phyloP scores from a whole-genome alignment of 805 yeast genomes.

The Vanderwaltozyma polyspora region DNA sequence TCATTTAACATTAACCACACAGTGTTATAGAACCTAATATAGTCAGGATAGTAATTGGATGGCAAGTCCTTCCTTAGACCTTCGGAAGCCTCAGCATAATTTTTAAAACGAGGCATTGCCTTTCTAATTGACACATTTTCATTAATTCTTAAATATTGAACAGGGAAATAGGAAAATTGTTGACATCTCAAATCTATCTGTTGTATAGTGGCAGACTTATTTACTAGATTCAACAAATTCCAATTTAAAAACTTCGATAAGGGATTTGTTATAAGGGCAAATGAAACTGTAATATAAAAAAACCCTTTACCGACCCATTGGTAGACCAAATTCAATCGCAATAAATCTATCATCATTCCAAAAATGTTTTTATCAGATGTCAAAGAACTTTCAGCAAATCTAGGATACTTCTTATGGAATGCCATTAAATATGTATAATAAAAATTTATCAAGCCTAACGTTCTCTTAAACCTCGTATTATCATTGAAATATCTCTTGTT shows the following conservation, averaged over 20 bases:
- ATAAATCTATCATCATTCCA: neutral
- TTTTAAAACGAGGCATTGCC: slow-evolving; percentile 10
- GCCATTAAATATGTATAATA: slow-evolving; percentile 14
- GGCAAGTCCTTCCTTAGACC: slow-evolving; percentile 24
- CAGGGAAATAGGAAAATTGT: slow-evolving; percentile 69
- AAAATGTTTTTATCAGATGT: neutral
- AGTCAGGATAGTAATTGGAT: slow-evolving; percentile 43
- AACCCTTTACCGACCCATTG: neutral
- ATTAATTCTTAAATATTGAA: slow-evolving; percentile 53
- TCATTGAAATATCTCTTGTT: slow-evolving; percentile 10
- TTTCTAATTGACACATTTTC: slow-evolving; percentile 6
- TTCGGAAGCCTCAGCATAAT: slow-evolving; percentile 8
- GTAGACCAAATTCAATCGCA: neutral
- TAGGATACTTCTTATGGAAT: slow-evolving; percentile 10
- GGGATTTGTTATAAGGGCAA: slow-evolving; percentile 11
- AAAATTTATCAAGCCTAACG: slow-evolving; percentile 15
- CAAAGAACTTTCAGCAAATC: neutral
- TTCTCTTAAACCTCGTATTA: slow-evolving; percentile 7
- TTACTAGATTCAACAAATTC: slow-evolving; percentile 10
- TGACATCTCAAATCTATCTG: slow-evolving; percentile 71
- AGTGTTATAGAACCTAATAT: slow-evolving; percentile 73
- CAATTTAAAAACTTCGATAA: slow-evolving; percentile 12
- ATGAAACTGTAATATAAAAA: slow-evolving; percentile 3
- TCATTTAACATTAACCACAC: slow-evolving; percentile 84
- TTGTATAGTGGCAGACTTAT: slow-evolving; percentile 50